Base-by-base conservation (phyloP, 2,329 filamentous ascomycete genomes). In the Claviceps sorghi region DNA sequence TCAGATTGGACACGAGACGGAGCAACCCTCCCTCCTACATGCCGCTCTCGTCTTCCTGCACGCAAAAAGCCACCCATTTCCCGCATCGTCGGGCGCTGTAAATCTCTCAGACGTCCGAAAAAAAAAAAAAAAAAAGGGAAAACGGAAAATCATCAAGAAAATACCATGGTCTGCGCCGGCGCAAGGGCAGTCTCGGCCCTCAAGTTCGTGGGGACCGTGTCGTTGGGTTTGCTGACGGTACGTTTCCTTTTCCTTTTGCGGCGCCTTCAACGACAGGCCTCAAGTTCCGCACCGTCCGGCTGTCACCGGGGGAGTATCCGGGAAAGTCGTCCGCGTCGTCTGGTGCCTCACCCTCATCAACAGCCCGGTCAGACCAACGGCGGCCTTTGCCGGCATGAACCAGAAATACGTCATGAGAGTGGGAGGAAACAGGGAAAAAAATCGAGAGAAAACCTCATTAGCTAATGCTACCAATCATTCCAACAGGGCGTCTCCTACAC, bases 171-270 rank as follows among this genome's bases (percentile, higher is more conserved):
- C 60, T 80, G 78, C 61, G 81, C 76, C 61, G 80, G 82, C 51
- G 56, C 54, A 44, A 55, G 53, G 49, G 53, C 57, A 63, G 75
- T 95, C 63, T 83, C 87, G 52, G 72, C 85, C 67, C 81, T 86
- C 72, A 96, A 97, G 73, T 95, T 96, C 67, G 85, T 96, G 59
- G 91, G 91, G 63, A 94, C 88, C 50, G 80, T 95, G 59, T 91
- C 86, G 61, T 77, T 96, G 53, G 91, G 91, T 57, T 77, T 96
- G 53, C 72, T 95, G 67, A 95, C 89, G 54, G 89, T 95, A 79
- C 62, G 84, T 32, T 49, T 41, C 8, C 38, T 38, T 38, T 38
- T 8, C 15, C 32, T 30, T 19, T 19, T 22, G 2, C 21, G 19
- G 22, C 13, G 38, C 8, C 19, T 26, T 26, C 26, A 5, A 26